phyloP scores from a whole-genome alignment of 306 rosid species.

The Hippophae rhamnoides region DNA sequence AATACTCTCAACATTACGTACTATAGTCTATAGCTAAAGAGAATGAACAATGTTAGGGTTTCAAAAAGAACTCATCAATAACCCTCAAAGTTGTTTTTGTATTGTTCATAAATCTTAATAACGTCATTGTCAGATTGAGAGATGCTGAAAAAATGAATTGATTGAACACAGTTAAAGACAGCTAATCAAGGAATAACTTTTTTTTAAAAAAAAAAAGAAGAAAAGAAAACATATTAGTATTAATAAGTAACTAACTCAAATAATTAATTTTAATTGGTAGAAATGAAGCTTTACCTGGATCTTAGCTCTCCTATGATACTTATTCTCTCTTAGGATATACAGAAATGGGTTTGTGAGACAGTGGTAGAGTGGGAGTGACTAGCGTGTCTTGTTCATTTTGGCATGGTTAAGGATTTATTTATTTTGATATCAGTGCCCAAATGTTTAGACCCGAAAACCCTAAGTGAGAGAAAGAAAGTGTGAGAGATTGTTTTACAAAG shows the following conservation, averaged over 20 bases:
- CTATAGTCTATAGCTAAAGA: too few relatives aligned
- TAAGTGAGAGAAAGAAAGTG: slow-evolving; percentile 22
- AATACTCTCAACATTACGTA: too few relatives aligned
- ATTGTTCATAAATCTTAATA: slow-evolving; percentile 6
- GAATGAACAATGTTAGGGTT: slow-evolving; percentile 11
- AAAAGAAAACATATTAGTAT: too few relatives aligned
- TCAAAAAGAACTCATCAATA: slow-evolving; percentile 1
- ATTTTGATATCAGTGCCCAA: slow-evolving; percentile 19
- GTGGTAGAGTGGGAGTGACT: slow-evolving; percentile 12
- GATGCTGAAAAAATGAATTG: not conserved
- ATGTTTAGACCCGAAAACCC: slow-evolving; percentile 32
- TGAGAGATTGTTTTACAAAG: not conserved
- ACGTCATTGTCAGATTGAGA: slow-evolving; percentile 1
- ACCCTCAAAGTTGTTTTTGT: slow-evolving; percentile 12
- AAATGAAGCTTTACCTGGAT: too few relatives aligned
- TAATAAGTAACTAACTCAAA: too few relatives aligned
- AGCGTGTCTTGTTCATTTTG: slow-evolving; percentile 16
- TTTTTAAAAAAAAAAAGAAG: too few relatives aligned
- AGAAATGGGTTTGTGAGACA: too few relatives aligned
- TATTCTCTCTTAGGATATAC: too few relatives aligned
- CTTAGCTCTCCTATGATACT: too few relatives aligned
- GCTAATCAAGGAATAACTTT: not conserved
- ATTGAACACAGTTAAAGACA: slow-evolving; percentile 13
- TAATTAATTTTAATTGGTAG: too few relatives aligned
- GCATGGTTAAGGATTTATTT: not conserved